phyloP scores from a whole-genome alignment of 345 rosid species.

The Ceriops tagal region DNA sequence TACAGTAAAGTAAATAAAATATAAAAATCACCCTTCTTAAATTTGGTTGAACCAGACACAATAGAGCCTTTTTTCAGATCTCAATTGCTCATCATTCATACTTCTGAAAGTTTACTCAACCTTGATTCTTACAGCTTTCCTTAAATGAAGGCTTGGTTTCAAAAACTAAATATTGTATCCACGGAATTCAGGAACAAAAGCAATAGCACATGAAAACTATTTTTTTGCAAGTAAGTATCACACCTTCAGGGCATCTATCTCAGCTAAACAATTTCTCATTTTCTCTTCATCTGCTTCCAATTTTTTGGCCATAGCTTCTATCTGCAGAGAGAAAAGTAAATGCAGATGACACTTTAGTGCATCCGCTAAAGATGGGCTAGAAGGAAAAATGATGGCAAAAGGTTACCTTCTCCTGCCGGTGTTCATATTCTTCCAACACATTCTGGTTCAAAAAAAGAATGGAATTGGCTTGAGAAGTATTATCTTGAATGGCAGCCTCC shows the following conservation, averaged over 20 bases:
- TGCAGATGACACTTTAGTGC: slow-evolving; percentile 14
- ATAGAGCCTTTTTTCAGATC: not conserved
- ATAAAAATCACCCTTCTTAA: not conserved
- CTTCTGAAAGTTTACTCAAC: too few species aligned
- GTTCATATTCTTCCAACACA: slow-evolving; percentile 72
- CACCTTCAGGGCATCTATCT: slow-evolving; percentile 69
- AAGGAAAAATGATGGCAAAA: slow-evolving; percentile 11
- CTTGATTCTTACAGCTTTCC: too few species aligned
- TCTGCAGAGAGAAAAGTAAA: slow-evolving; percentile 36
- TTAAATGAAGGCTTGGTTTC: too few species aligned
- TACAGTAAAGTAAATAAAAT: too few species aligned
- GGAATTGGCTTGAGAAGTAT: slow-evolving; percentile 75
- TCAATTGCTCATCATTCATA: not conserved
- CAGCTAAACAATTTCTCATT: slow-evolving; percentile 47
- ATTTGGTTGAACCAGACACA: not conserved
- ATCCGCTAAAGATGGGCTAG: not conserved
- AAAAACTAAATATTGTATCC: not conserved
- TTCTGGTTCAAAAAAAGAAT: slow-evolving; percentile 77
- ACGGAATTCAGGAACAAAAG: not conserved
- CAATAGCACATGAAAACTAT: not conserved
- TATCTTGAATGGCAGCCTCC: slow-evolving; percentile 87
- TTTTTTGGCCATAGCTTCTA: slow-evolving; percentile 44
- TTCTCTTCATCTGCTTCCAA: slow-evolving; percentile 65
- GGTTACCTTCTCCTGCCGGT: slow-evolving; percentile 61
- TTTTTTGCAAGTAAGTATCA: not conserved